Base-by-base conservation (phyloP, 202 grass and related monocot species). In the Zizania palustris region DNA sequence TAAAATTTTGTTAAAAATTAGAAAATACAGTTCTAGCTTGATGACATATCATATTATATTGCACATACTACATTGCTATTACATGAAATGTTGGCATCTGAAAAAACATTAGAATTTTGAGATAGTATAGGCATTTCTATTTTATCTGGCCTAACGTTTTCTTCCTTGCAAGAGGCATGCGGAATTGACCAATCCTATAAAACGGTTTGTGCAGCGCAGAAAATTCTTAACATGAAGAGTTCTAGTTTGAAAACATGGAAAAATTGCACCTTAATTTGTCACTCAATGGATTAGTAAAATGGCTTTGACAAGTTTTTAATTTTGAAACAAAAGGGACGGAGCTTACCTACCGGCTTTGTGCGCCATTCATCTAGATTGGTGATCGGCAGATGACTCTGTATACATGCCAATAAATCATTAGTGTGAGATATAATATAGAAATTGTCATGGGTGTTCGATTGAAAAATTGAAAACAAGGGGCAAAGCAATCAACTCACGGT, bases 331-430 rank as follows among this genome's bases (percentile, higher is more conserved):
- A 83, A 63, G 6, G 49, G 64, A 45, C 54, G 77, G 81, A 84
- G 76, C 76, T 84, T 88, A 88, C 86, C 86, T 84, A 88, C 86
- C 81, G 65, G 71, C 59, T 84, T 80, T 88, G 86, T 71, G 72
- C 65, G 43, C 81, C 81, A 84, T 36, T 84, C 71, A 38, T 88
- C 81, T 49, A 88, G 76, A 84, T 88, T 72, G n/a, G 81, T 81
- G 41, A 72, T 84, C 11, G 76, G 12, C 7, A 88, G 36, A 76
- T 84, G 76, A 71, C 81, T 76, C 86, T 88, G 65, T 75, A 75
- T 33, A 36, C 1, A 60, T 14, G 50, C 22, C 15, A 70, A 66
- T 4, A 37, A 71, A 54, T 18, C n/a, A 71, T 70, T 42, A 2
- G 21, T 57, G 9, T 78, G 41, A 61, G 8, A 48, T 36, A 62